Conservation (phyloP, 192 early-diverging fungal genomes). For the Entrophospora sp. region DNA sequence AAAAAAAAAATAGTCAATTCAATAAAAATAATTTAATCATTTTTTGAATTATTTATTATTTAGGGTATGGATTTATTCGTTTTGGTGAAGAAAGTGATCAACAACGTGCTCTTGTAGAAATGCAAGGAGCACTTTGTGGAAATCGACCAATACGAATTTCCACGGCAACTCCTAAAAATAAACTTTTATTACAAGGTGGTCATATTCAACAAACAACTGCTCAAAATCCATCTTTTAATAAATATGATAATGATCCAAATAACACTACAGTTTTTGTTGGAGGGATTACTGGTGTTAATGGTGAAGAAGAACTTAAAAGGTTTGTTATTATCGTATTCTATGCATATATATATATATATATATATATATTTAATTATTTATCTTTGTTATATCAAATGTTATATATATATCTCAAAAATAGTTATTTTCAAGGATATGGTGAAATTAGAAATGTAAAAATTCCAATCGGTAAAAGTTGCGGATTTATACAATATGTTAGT, state of each 20-base stretch:
- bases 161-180: constrained; percentile 85
- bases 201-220: constrained; percentile 32
- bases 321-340: too few species aligned
- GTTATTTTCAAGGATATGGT: constrained; percentile 80
- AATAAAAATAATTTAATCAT: too few species aligned
- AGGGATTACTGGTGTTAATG: constrained; percentile 71
- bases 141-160: constrained; percentile 85
- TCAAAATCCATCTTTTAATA: constrained; percentile 26
- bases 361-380: neutral
- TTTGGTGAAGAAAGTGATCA: constrained; percentile 83
- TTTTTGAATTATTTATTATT: neutral
- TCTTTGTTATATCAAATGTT: neutral
- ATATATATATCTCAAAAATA: neutral
- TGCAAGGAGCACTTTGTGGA: constrained; percentile 78
- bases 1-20: too few species aligned
- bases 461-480: constrained; percentile 89
- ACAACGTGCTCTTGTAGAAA: constrained; percentile 78
- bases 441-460: constrained; percentile 92
- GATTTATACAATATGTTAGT: constrained; percentile 87
- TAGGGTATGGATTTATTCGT: constrained; percentile 90
- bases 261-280: constrained; percentile 99
- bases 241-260: constrained; percentile 68
- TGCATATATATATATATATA: too few species aligned
- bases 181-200: constrained; percentile 34
- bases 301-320: constrained; percentile 74